Evolutionary conservation across 2,329 filamentous ascomycete species (phyloP).

Genomic region (Diaporthe vaccinii): DNA sequence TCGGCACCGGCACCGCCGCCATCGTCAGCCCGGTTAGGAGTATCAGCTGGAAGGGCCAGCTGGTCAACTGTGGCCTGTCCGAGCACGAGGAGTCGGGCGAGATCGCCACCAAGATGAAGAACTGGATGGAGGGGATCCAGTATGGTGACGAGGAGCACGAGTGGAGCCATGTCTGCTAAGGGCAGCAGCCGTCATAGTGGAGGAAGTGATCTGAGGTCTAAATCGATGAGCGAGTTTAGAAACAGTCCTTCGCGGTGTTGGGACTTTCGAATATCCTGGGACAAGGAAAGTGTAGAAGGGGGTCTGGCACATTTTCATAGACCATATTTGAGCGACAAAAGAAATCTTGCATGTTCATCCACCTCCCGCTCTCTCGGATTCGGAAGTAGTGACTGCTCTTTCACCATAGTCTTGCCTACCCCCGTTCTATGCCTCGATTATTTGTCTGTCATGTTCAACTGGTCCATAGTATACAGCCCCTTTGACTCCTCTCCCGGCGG

Average conservation of each 20-base stretch:
- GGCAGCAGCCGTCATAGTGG: not conserved
- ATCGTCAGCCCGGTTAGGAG: constrained; percentile 91
- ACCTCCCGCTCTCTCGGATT: constrained; percentile 7
- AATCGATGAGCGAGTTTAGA: not conserved
- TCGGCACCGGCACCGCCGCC: constrained; percentile 93
- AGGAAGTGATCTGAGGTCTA: not conserved
- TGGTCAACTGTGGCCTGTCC: constrained; percentile 86
- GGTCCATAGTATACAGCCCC: constrained; percentile 31
- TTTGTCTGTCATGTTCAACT: not conserved
- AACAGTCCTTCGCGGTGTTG: not conserved
- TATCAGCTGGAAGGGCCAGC: constrained; percentile 88
- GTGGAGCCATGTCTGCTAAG: constrained; percentile 79
- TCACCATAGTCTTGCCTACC: constrained; percentile 5
- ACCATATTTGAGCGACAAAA: constrained; percentile 31
- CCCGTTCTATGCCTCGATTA: constrained; percentile 36
- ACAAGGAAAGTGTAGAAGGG: not conserved
- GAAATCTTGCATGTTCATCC: constrained; percentile 37
- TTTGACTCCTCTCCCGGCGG: not conserved
- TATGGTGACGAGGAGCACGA: constrained; percentile 93
- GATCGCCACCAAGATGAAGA: constrained; percentile 88
- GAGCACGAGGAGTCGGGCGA: constrained; percentile 89
- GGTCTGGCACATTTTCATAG: constrained; percentile 25
- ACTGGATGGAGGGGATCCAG: constrained; percentile 96
- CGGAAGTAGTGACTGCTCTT: constrained; percentile 28
- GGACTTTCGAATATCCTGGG: not conserved